phyloP scores from a whole-genome alignment of 1,284 basidiomycete species.

The Sphaerobolus stellatus region DNA sequence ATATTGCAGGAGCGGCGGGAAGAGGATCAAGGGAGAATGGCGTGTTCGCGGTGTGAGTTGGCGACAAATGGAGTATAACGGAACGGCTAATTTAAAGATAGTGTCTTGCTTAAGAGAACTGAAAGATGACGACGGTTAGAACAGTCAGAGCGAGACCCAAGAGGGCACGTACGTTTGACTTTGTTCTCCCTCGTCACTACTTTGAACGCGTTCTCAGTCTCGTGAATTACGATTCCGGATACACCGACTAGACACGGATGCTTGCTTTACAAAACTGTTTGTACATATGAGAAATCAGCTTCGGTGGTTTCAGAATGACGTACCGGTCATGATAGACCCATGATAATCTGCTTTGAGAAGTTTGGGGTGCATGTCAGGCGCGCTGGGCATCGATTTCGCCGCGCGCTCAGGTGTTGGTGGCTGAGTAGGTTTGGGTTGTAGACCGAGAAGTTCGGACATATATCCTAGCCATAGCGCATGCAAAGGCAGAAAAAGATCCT shows the following conservation, averaged over 20 bases:
- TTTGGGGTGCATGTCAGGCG: constrained; percentile 69
- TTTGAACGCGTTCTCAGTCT: constrained; percentile 83
- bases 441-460: constrained; percentile 76
- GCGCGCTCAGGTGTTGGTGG: constrained; percentile 30
- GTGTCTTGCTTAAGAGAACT: constrained; percentile 81
- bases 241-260: constrained; percentile 68
- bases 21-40: too few relatives aligned
- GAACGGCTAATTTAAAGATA: constrained; percentile 71
- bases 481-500: constrained; percentile 65
- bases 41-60: too few relatives aligned
- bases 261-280: constrained; percentile 77
- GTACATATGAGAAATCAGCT: too few relatives aligned
- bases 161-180: constrained; percentile 63
- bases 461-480: constrained; percentile 85
- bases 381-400: constrained; percentile 55
- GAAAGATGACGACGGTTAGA: constrained; percentile 9
- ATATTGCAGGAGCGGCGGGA: constrained; percentile 4
- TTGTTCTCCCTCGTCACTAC: constrained; percentile 66
- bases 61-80: too few relatives aligned
- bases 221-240: constrained; percentile 78
- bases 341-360: constrained; percentile 85
- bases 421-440: constrained; percentile 42
- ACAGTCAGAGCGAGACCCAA: neutral
- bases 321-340: constrained; percentile 75
- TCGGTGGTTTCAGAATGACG: neutral